Evolutionary conservation across 306 rosid genomes (phyloP), one percentile per base, ranked within the genome.

Genomic region (Abrus pulchellus): DNA sequence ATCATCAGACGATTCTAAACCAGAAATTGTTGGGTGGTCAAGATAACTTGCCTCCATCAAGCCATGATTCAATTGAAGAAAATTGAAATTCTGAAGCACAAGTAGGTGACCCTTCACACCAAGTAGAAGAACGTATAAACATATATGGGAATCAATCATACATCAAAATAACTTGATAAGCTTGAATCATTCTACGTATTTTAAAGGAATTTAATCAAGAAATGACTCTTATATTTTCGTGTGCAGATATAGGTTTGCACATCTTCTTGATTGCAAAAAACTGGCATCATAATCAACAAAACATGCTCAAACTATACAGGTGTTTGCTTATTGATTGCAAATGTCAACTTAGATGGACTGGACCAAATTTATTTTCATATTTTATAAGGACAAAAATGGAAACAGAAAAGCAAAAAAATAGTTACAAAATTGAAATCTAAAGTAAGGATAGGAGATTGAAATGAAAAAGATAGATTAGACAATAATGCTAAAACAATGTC

Each of bases 41-140:
- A 91, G 86, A 84, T 94, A 94, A 48, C 93, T 92, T 12, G 71
- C 91, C 85, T 94, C 98, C 98, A 94, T 94, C 79, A 91, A 78
- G 75, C 94, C 98, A 87, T 92, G 98, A 86, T 91, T 92, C 83
- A 92, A 75, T 47, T 75, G 82, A 84, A 92, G 86, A 83, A 77
- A 83, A 60, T 83, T 81, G 74, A 87, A 87, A 78, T 92, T 91
- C 84, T 94, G 77, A 63, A 94, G 84, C 68, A 80, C 90, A 63
- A 94, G 90, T 82, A 90, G 87, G 83, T 94, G 98, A 80, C 98
- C 98, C 98, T 94, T 68, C 83, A 91, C 69, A 72, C 29, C 80
- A 79, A 85, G 55, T 50, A 83, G 44, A 80, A 50, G 38, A 56
- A 52, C 2, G 5, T 50, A 63, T 40, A 44, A 69, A 70, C 28